Base-by-base conservation (phyloP, 371 early-diverging fungal genomes). In the Batkoa obscura region DNA sequence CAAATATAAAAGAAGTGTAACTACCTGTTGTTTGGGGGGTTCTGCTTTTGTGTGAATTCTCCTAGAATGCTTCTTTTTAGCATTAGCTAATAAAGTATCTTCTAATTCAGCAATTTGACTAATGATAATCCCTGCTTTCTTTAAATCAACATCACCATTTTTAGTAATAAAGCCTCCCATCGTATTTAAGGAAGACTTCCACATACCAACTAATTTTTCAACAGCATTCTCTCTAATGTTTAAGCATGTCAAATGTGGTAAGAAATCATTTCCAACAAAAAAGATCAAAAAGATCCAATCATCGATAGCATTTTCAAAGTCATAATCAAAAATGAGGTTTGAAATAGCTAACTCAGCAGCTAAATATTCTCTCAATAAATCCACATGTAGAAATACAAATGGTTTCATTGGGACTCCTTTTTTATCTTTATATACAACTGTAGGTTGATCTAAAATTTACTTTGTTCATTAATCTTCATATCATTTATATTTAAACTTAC, bases 251-350 rank as follows among this genome's bases (percentile, higher is more conserved):
- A 98, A 66, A 66, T 96, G 96, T 2, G 99, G 99, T 60, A 99
- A 71, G 72, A 99, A 99, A 73, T 99, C 99, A 70, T 99, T 99
- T 58, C 99, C 99, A 32, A 97, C 95, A 73, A 98, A 94, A 75
- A 98, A 99, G 64, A 94, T 94, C 64, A 99, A 66, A 60, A 99
- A 94, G 17, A 99, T 87, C 94, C 94, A 99, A 69, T 99, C 99
- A 61, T 97, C 96, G 58, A 99, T 80, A 0, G 98, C 91, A 33
- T 92, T 78, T 62, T 95, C 92, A 23, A 92, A 65, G 63, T 90
- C 80, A 73, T 81, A 92, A 12, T 66, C 67, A 60, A 86, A 80
- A 8, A 76, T 74, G 23, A 79, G 67, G 30, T 75, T 60, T 17
- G 77, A 71, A 23, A 80, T 74, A 47, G 75, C 72, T 48, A 98